Percentiles rank a stretch among this genome's conserved stretches.
Conservation (phyloP, 1,284 basidiomycete genomes). For the Sporisorium scitamineum region DNA sequence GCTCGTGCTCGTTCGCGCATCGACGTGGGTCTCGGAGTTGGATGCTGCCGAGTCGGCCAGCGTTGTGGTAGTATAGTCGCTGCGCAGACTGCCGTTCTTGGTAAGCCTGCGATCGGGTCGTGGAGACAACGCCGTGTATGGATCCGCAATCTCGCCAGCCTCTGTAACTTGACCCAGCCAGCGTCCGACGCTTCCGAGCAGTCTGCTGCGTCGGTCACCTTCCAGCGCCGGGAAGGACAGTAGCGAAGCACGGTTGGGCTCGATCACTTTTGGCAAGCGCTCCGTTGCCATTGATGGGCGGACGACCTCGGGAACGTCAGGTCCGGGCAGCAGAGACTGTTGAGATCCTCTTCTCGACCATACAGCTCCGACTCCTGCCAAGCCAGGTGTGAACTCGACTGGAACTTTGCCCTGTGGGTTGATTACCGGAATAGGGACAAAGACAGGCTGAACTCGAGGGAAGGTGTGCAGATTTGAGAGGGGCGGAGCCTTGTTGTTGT, state of each 20-base stretch:
- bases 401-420: not conserved
- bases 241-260: conserved; percentile 23
- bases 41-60: conserved; percentile 25
- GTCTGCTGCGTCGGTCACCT: conserved; percentile 23
- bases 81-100: conserved; percentile 44
- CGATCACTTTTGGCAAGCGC: conserved; percentile 30
- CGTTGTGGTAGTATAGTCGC: conserved; percentile 38
- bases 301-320: not conserved
- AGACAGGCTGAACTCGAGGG: conserved; percentile 10
- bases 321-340: conserved; percentile 5
- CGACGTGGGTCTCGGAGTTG: conserved; percentile 23
- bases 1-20: conserved; percentile 3
- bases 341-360: conserved; percentile 30
- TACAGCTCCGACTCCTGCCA: conserved; percentile 42
- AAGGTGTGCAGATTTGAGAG: conserved; percentile 1
- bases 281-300: conserved; percentile 2
- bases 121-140: conserved; percentile 36
- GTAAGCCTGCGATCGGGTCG: conserved; percentile 32
- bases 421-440: conserved; percentile 16
- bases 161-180: conserved; percentile 39
- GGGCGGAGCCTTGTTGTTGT: not conserved
- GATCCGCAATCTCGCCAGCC: conserved; percentile 33
- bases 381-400: conserved; percentile 37
- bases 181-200: conserved; percentile 34
- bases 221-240: conserved; percentile 31